These are phyloP conservation scores for Solanum infundibuliforme DNA, from an alignment of 257 asterid genomes.

Conservation along the genomic window DNA sequence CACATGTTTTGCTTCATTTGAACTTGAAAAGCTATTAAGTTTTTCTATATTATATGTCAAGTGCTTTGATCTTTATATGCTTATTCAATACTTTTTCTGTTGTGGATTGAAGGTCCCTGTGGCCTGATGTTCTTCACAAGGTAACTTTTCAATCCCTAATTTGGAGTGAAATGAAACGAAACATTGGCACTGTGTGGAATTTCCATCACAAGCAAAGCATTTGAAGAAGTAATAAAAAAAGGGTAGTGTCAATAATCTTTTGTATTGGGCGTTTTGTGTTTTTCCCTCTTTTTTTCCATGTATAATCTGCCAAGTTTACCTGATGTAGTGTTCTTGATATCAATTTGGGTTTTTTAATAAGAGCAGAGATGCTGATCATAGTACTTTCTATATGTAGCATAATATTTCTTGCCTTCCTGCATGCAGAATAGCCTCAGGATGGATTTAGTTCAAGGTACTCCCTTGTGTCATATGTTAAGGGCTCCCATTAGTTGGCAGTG, in stretches of 20 bases:
- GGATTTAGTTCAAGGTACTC: background rate
- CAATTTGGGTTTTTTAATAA: background rate
- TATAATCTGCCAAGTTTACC: background rate
- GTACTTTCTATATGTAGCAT: background rate
- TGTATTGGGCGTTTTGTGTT: background rate
- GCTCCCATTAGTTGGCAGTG: background rate
- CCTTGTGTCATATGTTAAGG: background rate
- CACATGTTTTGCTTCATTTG: background rate
- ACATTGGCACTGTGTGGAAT: background rate
- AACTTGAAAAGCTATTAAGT: background rate
- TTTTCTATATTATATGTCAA: background rate
- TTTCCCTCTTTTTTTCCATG: background rate
- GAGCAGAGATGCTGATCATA: background rate
- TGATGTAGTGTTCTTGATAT: background rate
- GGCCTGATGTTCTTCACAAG: background rate
- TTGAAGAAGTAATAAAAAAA: background rate
- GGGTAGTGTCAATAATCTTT: background rate
- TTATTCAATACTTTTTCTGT: background rate
- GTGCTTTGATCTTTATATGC: background rate
- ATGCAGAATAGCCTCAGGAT: background rate
- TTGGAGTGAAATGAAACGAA: background rate
- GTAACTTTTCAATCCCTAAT: background rate
- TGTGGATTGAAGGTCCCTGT: background rate
- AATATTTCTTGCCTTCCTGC: background rate
- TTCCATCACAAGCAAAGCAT: background rate